A percentile compares a stretch with the other conserved stretches of the same genome.
These are phyloP conservation scores for Botryotinia convoluta DNA, from an alignment of 2,329 filamentous ascomycete species.

Conservation along the genomic window DNA sequence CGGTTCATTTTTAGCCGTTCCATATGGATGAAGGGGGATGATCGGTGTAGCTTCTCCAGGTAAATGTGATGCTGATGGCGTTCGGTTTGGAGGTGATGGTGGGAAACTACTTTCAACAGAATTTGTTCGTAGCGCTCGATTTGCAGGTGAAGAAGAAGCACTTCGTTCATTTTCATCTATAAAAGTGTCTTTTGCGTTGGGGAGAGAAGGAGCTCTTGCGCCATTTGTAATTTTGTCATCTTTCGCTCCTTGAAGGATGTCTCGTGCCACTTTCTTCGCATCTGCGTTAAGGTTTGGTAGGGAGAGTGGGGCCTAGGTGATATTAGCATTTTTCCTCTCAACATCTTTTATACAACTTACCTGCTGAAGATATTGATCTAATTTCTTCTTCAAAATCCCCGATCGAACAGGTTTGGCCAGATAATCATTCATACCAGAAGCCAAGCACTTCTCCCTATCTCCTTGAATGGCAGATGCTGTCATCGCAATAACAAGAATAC, in stretches of 20 bases:
- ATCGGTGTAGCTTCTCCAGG: conserved; percentile 4
- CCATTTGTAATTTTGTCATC: not conserved
- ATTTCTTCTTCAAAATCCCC: conserved; percentile 79
- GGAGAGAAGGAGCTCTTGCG: not conserved
- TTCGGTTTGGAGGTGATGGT: not conserved
- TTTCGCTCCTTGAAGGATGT: conserved; percentile 25
- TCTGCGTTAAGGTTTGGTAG: conserved; percentile 32
- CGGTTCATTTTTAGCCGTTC: not conserved
- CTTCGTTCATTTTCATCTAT: not conserved
- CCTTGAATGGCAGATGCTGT: conserved; percentile 93
- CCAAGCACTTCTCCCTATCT: conserved; percentile 91
- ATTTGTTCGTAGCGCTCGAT: not conserved
- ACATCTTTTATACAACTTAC: conserved; percentile 22
- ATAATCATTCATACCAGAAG: conserved; percentile 97
- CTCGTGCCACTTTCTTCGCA: conserved; percentile 29
- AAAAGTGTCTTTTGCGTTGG: not conserved
- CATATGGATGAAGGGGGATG: not conserved
- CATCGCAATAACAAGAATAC: conserved; percentile 94
- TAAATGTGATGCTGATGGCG: not conserved
- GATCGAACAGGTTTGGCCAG: conserved; percentile 92
- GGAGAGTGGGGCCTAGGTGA: conserved; percentile 27
- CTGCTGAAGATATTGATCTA: conserved; percentile 61
- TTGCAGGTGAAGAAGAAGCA: not conserved
- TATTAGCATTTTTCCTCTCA: not conserved
- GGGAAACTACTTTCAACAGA: not conserved